These are phyloP conservation scores for Silybum marianum DNA, from an alignment of 129 eudicot genomes.

Conservation along the genomic window DNA sequence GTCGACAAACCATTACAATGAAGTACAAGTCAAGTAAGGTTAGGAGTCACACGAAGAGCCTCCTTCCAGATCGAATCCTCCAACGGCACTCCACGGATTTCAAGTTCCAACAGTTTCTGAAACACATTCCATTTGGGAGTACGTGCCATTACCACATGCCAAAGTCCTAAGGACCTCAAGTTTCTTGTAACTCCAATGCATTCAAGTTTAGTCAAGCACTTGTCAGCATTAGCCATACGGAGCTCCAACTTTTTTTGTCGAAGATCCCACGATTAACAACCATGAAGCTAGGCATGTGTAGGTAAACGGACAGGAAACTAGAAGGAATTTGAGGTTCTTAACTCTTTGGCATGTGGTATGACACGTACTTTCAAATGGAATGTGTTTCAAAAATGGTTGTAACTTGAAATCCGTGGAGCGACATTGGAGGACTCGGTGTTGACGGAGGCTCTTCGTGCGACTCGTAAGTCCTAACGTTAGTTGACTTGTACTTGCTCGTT, in stretches of 20 bases:
- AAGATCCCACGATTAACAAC: conserved; percentile 47
- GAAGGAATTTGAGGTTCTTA: too few species aligned
- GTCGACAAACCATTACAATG: conserved; percentile 75
- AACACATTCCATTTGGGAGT: conserved; percentile 80
- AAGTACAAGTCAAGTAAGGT: conserved; percentile 54
- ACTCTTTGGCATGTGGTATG: too few species aligned
- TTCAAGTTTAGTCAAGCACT: conserved; percentile 55
- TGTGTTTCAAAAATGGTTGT: too few species aligned
- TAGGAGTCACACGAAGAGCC: conserved; percentile 70
- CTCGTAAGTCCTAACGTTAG: too few species aligned
- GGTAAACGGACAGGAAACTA: conserved; percentile 71
- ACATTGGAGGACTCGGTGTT: too few species aligned
- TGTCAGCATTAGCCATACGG: conserved; percentile 58
- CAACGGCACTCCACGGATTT: conserved; percentile 65
- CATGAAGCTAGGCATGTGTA: conserved; percentile 63
- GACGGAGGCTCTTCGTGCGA: too few species aligned
- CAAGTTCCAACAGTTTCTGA: conserved; percentile 56
- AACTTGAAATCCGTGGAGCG: too few species aligned
- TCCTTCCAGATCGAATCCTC: conserved; percentile 60
- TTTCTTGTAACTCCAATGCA: conserved; percentile 61
- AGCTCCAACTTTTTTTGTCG: conserved; percentile 70
- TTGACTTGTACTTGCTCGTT: too few species aligned
- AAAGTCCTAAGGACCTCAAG: conserved; percentile 65
- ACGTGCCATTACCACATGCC: conserved; percentile 67
- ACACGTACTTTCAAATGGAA: too few species aligned